Percentiles rank a stretch among this genome's conserved stretches.
These are phyloP conservation scores for Tylopilus felleus DNA, from an alignment of 768 basidiomycete genomes.

Conservation along the genomic window DNA sequence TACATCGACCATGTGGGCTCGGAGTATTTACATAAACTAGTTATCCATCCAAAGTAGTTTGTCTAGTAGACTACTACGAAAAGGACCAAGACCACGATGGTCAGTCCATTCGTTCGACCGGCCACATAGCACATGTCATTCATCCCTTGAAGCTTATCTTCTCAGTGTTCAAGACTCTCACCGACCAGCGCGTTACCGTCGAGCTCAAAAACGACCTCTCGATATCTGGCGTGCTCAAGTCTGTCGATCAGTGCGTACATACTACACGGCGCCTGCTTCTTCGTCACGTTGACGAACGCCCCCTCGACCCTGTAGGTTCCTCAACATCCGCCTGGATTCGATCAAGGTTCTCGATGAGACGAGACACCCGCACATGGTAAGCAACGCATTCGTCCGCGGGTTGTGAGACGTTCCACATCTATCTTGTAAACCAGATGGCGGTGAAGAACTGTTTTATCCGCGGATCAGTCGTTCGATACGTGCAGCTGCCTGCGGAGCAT, in stretches of 20 bases:
- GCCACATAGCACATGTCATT: not conserved
- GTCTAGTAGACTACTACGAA: not conserved
- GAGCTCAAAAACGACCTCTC: constrained; percentile 99
- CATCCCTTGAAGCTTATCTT: constrained; percentile 65
- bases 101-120: constrained; percentile 9
- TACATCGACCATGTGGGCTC: too few species aligned
- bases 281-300: constrained; percentile 1
- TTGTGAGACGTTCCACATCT: not conserved
- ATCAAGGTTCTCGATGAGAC: constrained; percentile 92
- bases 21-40: not conserved
- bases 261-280: not conserved
- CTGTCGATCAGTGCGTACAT: constrained; percentile 89
- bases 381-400: constrained; percentile 13
- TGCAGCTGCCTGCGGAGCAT: constrained; percentile 86
- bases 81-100: constrained; percentile 20
- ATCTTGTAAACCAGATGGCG: constrained; percentile 67
- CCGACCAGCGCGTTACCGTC: constrained; percentile 94
- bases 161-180: constrained; percentile 98
- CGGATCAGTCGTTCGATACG: constrained; percentile 97
- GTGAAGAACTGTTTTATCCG: constrained; percentile 99
- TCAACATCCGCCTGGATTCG: constrained; percentile 94
- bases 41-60: too few species aligned
- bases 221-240: constrained; percentile 93
- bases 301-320: constrained; percentile 52
- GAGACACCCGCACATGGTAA: constrained; percentile 95